Base-by-base conservation (phyloP, 495 filamentous ascomycete genomes). In the Penicillium arizonense region DNA sequence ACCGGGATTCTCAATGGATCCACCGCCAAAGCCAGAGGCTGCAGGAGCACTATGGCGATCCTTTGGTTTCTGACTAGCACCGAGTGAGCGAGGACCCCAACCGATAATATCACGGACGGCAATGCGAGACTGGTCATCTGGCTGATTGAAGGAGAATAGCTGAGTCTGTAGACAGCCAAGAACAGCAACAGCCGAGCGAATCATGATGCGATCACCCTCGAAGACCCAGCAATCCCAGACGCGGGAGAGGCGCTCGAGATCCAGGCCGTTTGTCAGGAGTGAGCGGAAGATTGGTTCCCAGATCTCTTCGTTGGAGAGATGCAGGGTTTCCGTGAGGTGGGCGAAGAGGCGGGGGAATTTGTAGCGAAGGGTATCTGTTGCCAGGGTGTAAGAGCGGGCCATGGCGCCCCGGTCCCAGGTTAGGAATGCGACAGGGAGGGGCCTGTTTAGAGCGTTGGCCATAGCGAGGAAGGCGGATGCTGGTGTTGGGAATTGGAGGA, bases 191-290 rank as follows among this genome's bases (percentile, higher is more conserved):
- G 82, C 88, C 0, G 89, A 84, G 3, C 93, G 81, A 20, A 97
- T 83, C 10, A 96, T 75, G 12, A 91, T 78, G 8, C 82, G 78
- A 59, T 97, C 94, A 3, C 91, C 92, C 65, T 98, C 94, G 52
- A 97, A 96, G 2, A 93, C 86, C 74, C 90, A 94, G 23, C 96
- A 88, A 63, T 98, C 94, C 91, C 90, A 97, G 4, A 97, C 75
- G 10, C 94, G 80, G 26, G 84, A 84, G 11, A 83, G 83, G 46
- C 87, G 80, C 56, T 96, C 93, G 3, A 96, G 70, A n/a, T 77
- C 73, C 3, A 87, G 70, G 12, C 76, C 73, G 50, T 77, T 75
- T 4, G 79, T 78, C 47, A 86, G 80, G 16, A 87, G 70, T 8
- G 77, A 78, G 32, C 76, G 71, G 67, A 86, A 82, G 58, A 86